Percentiles rank a stretch among this genome's conserved stretches.
These are phyloP conservation scores for Globisporangium uncinulatum DNA, from an alignment of 352 stramenopile genomes.

Conservation along the genomic window DNA sequence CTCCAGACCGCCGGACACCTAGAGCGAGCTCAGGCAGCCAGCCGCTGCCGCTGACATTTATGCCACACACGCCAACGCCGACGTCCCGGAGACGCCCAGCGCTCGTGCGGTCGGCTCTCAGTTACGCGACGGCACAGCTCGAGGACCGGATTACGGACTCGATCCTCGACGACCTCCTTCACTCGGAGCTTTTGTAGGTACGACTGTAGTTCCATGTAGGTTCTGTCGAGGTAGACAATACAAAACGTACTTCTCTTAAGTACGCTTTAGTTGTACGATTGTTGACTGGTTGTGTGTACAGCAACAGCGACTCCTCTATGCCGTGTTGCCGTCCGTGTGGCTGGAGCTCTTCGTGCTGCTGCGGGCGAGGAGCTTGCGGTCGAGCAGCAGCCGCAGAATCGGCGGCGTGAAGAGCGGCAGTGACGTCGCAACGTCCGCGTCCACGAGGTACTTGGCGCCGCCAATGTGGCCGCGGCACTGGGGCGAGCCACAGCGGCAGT, in stretches of 20 bases:
- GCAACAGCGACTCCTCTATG: background rate
- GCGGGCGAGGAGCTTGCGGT: constrained; percentile 22
- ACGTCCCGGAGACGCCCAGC: constrained; percentile 8
- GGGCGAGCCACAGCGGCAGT: constrained; percentile 66
- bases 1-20: background rate
- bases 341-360: background rate
- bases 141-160: constrained; percentile 26
- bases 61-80: constrained; percentile 20
- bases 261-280: too few relatives aligned
- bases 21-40: background rate
- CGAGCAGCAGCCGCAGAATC: constrained; percentile 60
- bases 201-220: too few relatives aligned
- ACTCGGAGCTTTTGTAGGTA: background rate
- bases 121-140: constrained; percentile 23
- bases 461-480: constrained; percentile 65
- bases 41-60: background rate
- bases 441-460: constrained; percentile 77
- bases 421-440: constrained; percentile 38
- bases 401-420: constrained; percentile 71
- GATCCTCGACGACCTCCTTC: constrained; percentile 27
- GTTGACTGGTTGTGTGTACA: too few relatives aligned
- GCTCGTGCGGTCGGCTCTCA: constrained; percentile 9
- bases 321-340: background rate
- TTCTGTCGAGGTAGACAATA: too few relatives aligned
- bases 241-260: too few relatives aligned